phyloP scores from a whole-genome alignment of 352 stramenopile species.

The Pythium periplocum region DNA sequence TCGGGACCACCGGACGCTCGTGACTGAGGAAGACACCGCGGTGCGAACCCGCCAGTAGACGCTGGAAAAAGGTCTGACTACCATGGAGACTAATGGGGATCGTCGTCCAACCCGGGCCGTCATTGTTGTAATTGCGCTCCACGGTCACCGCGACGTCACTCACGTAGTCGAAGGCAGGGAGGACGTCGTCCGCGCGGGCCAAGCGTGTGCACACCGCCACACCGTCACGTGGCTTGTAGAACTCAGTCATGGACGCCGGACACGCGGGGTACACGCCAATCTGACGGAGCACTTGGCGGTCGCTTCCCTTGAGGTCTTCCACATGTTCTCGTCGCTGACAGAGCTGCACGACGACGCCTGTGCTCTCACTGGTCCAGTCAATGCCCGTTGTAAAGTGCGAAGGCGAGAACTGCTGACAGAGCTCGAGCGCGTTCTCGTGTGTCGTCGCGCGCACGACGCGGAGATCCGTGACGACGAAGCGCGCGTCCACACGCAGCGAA shows the following conservation, averaged over 20 bases:
- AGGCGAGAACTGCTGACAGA: conserved; percentile 3
- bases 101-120: conserved; percentile 31
- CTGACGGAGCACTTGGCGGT: conserved; percentile 4
- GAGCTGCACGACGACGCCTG: conserved; percentile 1
- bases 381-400: conserved; percentile 17
- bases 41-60: background rate
- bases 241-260: background rate
- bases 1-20: conserved; percentile 25
- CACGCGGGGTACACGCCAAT: conserved; percentile 7
- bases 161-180: conserved; percentile 23
- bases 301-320: conserved; percentile 1
- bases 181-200: conserved; percentile 6
- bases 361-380: conserved; percentile 9
- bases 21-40: conserved; percentile 26
- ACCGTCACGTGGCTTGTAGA: conserved; percentile 10
- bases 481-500: background rate
- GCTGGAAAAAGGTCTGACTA: no score
- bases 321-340: conserved; percentile 6
- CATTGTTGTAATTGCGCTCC: conserved; percentile 42
- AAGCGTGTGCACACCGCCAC: conserved; percentile 24
- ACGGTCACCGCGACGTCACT: conserved; percentile 36
- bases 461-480: conserved; percentile 7
- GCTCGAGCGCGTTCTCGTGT: conserved; percentile 6
- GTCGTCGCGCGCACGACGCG: conserved; percentile 3
- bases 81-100: conserved; percentile 6